Evolutionary conservation across 1,284 basidiomycete genomes (phyloP), one percentile per base, ranked within the genome.

Genomic region (Ceratobasidium theobromae): DNA sequence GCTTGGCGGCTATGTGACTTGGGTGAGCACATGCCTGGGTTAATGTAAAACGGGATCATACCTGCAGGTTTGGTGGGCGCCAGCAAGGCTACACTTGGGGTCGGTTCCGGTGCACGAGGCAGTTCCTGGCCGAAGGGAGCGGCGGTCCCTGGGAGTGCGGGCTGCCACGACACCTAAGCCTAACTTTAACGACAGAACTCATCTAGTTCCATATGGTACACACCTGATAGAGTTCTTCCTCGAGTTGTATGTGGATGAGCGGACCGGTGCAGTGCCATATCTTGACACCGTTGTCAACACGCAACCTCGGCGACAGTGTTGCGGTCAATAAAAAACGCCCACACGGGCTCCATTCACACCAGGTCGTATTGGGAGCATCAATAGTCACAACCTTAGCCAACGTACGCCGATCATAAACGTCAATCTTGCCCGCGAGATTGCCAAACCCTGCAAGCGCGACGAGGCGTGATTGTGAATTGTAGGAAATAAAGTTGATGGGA

Each of bases 211-310:
- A 14, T 18, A n/a, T 16, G 12, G 23, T 38, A 14, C 71, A 28
- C n/a, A 75, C 75, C 76, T 94, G 91, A 76, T 96, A 96, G n/a
- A 95, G 81, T 74, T 96, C 93, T 16, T 95, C 91, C 57, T 86
- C 78, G 60, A 79, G 73, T 72, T 95, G 88, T 8, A 89, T 78
- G 70, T 96, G 92, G 33, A 98, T 76, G 23, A 99, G 84, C 4
- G 87, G 81, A 8, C 96, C 95, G 0, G 87, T 85, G 76, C 91
- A 95, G 77, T 98, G 95, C 91, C 91, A 98, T 68, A 99, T 83
- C 78, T 94, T 95, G 76, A 98, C 87, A 1, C 96, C 94, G 73
- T 98, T 98, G 79, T 99, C 96, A 60, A 99, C 97, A 41, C 97
- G 87, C 62, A 99, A 78, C 32, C 97, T 86, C 0, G 97, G 96